phyloP scores from a whole-genome alignment of 495 filamentous ascomycete genomes.

The Hypoxylon fragiforme region DNA sequence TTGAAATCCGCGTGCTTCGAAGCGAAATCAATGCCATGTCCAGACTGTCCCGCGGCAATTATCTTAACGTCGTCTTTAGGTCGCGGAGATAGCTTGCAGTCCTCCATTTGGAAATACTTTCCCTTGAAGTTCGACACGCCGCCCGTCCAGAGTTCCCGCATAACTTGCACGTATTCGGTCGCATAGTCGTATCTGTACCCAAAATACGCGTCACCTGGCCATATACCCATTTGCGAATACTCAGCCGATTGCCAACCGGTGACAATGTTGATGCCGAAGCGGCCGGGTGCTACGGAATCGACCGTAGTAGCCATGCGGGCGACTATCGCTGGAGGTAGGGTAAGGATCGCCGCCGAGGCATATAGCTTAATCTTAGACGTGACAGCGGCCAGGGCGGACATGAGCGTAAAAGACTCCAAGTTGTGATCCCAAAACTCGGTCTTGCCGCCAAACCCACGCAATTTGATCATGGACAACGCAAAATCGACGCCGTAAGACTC shows the following conservation, averaged over 20 bases:
- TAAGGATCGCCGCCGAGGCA: slow-evolving; percentile 38
- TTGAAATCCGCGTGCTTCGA: slow-evolving; percentile 38
- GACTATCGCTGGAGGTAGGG: slow-evolving; percentile 35
- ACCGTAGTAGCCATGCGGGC: slow-evolving; percentile 39
- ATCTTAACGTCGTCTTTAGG: slow-evolving; percentile 35
- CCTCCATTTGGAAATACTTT: slow-evolving; percentile 40
- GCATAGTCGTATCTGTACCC: slow-evolving; percentile 43
- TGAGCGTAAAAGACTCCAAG: slow-evolving; percentile 50
- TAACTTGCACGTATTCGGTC: slow-evolving; percentile 40
- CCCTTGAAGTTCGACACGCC: slow-evolving; percentile 42
- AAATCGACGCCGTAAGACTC: slow-evolving; percentile 40
- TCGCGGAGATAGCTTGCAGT: slow-evolving; percentile 40
- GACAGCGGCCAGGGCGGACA: slow-evolving; percentile 51
- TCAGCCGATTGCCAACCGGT: slow-evolving; percentile 42
- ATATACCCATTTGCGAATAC: slow-evolving; percentile 42
- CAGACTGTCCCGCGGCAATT: slow-evolving; percentile 36
- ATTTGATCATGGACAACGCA: slow-evolving; percentile 41
- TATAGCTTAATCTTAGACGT: slow-evolving; percentile 54
- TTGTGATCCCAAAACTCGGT: slow-evolving; percentile 42
- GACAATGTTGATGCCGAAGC: slow-evolving; percentile 41
- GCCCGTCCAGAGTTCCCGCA: slow-evolving; percentile 40
- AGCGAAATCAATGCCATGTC: slow-evolving; percentile 39
- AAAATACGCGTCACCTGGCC: slow-evolving; percentile 42
- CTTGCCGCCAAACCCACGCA: slow-evolving; percentile 41
- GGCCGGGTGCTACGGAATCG: slow-evolving; percentile 40